phyloP scores from a whole-genome alignment of 306 rosid species.

The Inga leiocalycina region DNA sequence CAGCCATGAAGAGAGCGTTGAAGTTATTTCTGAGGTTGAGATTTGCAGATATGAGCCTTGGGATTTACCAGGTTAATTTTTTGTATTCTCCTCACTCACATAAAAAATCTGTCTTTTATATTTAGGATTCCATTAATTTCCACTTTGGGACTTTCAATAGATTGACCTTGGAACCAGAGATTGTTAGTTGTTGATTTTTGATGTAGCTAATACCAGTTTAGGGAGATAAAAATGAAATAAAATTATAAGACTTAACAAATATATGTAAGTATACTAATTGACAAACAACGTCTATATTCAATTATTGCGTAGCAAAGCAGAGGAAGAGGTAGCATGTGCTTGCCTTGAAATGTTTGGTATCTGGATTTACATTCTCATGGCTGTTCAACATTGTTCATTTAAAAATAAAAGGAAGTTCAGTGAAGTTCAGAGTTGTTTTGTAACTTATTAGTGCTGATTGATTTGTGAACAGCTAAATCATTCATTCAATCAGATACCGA shows the following conservation, averaged over 20 bases:
- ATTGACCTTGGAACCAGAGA: neutral
- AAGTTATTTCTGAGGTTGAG: slow-evolving; percentile 80
- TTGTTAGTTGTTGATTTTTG: neutral
- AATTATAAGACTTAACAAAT: neutral
- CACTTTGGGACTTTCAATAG: neutral
- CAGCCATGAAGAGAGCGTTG: slow-evolving; percentile 62
- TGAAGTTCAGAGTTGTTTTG: neutral
- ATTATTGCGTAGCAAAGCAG: slow-evolving; percentile 6
- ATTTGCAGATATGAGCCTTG: slow-evolving; percentile 90
- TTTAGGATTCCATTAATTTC: neutral
- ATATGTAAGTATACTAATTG: neutral
- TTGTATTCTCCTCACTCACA: neutral
- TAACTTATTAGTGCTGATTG: slow-evolving; percentile 17
- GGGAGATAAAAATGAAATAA: neutral
- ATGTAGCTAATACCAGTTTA: neutral
- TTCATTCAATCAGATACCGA: slow-evolving; percentile 74
- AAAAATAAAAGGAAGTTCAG: neutral
- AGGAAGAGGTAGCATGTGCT: slow-evolving; percentile 2
- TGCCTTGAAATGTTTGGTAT: neutral
- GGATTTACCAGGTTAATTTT: slow-evolving; percentile 74
- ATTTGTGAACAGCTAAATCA: slow-evolving; percentile 63
- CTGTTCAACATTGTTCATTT: neutral
- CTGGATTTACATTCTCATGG: neutral
- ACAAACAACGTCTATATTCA: neutral
- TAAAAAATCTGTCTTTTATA: neutral